Percentiles rank a stretch among this genome's conserved stretches.
Evolutionary conservation across 2,329 filamentous ascomycete species (phyloP).

Genomic region (Microdochium paspali): DNA sequence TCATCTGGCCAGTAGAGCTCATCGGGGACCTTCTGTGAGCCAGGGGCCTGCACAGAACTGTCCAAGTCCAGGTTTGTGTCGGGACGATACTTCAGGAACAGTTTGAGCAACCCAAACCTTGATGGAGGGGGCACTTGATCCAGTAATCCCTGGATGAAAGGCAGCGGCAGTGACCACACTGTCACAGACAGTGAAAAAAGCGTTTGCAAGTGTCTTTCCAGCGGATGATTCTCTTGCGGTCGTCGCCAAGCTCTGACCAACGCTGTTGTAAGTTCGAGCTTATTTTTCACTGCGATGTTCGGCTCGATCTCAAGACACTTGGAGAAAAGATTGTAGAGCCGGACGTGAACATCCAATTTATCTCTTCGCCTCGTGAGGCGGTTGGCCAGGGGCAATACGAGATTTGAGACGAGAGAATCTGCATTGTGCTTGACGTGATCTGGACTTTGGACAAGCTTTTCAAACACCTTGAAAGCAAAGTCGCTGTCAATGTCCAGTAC

Average conservation of each 20-base stretch:
- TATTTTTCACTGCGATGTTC: not conserved
- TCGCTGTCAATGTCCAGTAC: constrained; percentile 2
- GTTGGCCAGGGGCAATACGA: constrained; percentile 4
- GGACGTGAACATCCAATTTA: not conserved
- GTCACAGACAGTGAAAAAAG: not conserved
- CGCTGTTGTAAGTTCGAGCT: not conserved
- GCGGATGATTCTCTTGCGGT: not conserved
- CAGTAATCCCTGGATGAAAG: not conserved
- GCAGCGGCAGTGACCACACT: not conserved
- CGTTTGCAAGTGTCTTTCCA: constrained; percentile 1
- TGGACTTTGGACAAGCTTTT: not conserved
- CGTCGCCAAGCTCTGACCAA: constrained; percentile 5
- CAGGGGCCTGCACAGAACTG: not conserved
- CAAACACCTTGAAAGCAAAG: constrained; percentile 3
- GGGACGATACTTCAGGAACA: not conserved
- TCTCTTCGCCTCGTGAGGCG: constrained; percentile 3
- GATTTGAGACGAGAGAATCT: constrained; percentile 2
- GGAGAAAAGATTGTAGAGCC: constrained; percentile 4
- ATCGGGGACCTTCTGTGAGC: not conserved
- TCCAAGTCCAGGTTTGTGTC: not conserved
- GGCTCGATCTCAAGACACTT: constrained; percentile 3
- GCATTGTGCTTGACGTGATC: constrained; percentile 4
- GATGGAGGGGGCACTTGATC: not conserved
- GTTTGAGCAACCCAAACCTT: not conserved
- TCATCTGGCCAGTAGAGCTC: not conserved